Evolutionary conservation across 1,284 basidiomycete genomes (phyloP).

Genomic region (Moniliophthora roreri): DNA sequence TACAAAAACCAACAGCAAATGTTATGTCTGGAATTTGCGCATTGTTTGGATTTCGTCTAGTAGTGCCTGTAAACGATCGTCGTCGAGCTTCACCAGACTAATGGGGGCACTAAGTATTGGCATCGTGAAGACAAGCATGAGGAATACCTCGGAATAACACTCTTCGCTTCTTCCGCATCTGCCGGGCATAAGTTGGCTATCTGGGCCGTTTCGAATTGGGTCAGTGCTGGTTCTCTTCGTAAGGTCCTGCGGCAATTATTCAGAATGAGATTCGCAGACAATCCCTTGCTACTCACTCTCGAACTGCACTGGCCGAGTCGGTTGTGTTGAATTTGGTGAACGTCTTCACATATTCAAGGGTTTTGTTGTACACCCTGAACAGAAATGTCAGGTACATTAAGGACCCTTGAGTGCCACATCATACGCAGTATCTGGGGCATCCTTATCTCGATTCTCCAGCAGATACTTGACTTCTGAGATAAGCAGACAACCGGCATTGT

Average conservation of each 20-base stretch:
- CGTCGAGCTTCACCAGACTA: slow-evolving; percentile 85
- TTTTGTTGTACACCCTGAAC: slow-evolving; percentile 86
- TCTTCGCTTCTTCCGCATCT: slow-evolving; percentile 88
- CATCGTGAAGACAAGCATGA: slow-evolving; percentile 7
- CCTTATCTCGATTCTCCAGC: slow-evolving; percentile 82
- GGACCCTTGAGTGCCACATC: slow-evolving; percentile 20
- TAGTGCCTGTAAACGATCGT: slow-evolving; percentile 78
- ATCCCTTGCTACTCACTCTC: slow-evolving; percentile 62
- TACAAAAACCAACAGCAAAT: slow-evolving; percentile 5
- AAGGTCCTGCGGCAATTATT: slow-evolving; percentile 52
- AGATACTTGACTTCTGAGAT: slow-evolving; percentile 92
- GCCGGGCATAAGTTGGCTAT: slow-evolving; percentile 89
- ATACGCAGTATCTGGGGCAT: slow-evolving; percentile 80
- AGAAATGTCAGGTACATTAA: not conserved
- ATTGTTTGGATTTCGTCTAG: slow-evolving; percentile 88
- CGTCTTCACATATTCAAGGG: slow-evolving; percentile 87
- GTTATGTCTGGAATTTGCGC: slow-evolving; percentile 80
- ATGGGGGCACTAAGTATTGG: not conserved
- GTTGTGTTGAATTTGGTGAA: slow-evolving; percentile 89
- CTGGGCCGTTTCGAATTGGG: slow-evolving; percentile 91
- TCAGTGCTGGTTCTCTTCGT: slow-evolving; percentile 72
- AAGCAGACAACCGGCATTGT: slow-evolving; percentile 86
- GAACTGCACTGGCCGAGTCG: slow-evolving; percentile 83
- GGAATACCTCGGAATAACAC: slow-evolving; percentile 79
- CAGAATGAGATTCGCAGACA: not conserved